A percentile compares a stretch with the other conserved stretches of the same genome.
Conservation (phyloP, 2,329 filamentous ascomycete genomes). For the Apiospora kogelbergensis region DNA sequence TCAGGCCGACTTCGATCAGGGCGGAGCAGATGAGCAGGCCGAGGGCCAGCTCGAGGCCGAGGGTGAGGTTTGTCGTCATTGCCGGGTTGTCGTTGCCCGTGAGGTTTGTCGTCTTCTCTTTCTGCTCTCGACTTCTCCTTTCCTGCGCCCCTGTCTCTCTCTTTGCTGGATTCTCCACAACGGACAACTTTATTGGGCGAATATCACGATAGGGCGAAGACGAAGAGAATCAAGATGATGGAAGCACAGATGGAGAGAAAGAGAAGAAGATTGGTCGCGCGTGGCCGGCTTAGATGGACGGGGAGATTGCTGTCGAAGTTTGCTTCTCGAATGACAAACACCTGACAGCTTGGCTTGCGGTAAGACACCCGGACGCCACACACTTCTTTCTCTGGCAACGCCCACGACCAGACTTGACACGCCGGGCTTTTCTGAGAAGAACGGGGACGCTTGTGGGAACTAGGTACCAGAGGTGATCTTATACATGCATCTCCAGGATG, state of each 20-base stretch:
- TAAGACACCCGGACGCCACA: neutral
- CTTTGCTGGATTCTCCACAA: neutral
- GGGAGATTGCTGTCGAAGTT: neutral
- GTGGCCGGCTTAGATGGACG: neutral
- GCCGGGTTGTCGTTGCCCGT: neutral
- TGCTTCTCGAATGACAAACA: neutral
- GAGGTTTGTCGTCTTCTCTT: no score
- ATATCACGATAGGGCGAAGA: neutral
- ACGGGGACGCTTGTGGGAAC: neutral
- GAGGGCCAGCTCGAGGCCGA: conserved; percentile 26
- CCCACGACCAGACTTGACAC: neutral
- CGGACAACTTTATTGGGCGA: neutral
- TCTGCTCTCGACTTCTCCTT: neutral
- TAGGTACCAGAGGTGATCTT: neutral
- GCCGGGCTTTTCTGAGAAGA: neutral
- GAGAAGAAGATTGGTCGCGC: neutral
- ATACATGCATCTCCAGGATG: neutral
- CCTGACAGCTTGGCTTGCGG: neutral
- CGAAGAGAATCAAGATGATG: neutral
- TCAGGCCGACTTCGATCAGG: conserved; percentile 38
- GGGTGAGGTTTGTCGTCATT: conserved; percentile 3
- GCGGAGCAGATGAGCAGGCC: conserved; percentile 36
- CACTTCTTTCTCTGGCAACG: neutral
- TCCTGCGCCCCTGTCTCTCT: neutral
- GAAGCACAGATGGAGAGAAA: neutral